Evolutionary conservation across 116 monocot species (phyloP).

Genomic region (Papilionanthe hybrid): DNA sequence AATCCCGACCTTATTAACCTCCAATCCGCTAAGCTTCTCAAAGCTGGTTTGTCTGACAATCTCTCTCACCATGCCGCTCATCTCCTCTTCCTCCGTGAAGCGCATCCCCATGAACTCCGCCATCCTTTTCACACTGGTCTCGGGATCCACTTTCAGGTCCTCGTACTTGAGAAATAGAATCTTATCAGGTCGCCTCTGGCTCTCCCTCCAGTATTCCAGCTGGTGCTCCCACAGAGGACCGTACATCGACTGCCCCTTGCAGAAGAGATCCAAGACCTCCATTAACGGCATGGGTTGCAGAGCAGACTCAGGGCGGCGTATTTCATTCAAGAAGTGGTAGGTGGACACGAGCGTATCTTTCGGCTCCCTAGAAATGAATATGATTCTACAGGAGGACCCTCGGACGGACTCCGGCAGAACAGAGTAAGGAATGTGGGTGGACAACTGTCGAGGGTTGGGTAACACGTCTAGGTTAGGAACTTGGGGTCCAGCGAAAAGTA

Average conservation of each 20-base stretch:
- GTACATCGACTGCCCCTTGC: background rate
- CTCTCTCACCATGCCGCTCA: background rate
- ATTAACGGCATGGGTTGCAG: background rate
- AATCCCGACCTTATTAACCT: background rate
- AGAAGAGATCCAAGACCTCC: slow-evolving; percentile 24
- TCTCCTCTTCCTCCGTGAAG: slow-evolving; percentile 9
- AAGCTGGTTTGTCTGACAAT: slow-evolving; percentile 4
- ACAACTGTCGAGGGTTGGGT: slow-evolving; percentile 19
- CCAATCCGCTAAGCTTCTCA: slow-evolving; percentile 3
- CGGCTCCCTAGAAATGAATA: slow-evolving; percentile 37
- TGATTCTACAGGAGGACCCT: slow-evolving; percentile 14
- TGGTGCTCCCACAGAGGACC: slow-evolving; percentile 19
- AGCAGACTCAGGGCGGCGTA: background rate
- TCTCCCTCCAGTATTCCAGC: slow-evolving; percentile 22
- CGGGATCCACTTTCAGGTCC: slow-evolving; percentile 21
- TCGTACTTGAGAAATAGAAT: slow-evolving; percentile 33
- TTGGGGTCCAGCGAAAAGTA: background rate
- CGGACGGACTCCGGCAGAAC: slow-evolving; percentile 27
- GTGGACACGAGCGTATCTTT: slow-evolving; percentile 37
- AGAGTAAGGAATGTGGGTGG: slow-evolving; percentile 25
- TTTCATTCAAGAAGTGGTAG: slow-evolving; percentile 12
- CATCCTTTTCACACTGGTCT: background rate
- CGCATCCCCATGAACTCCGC: slow-evolving; percentile 8
- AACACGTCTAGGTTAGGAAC: slow-evolving; percentile 5
- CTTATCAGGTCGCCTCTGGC: slow-evolving; percentile 17